Evolutionary conservation across 129 eudicot species (phyloP), one percentile per base, ranked within the genome.

Genomic region (Oenanthe sinensis): DNA sequence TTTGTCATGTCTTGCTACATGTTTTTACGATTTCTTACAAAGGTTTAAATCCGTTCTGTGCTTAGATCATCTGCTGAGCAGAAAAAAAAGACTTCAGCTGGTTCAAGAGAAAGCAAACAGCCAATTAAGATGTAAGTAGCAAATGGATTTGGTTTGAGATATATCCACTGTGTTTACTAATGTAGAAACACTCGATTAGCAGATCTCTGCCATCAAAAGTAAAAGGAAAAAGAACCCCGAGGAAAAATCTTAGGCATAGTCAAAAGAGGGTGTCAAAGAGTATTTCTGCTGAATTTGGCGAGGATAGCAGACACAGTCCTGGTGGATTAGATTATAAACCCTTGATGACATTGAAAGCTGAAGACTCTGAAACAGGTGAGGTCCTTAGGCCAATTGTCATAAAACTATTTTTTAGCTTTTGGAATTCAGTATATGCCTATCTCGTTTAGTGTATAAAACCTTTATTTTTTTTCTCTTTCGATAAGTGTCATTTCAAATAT

Each of bases 151-250:
- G 24, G 19, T 79, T 11, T 30, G 44, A 69, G 71, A 26, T 63
- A 22, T 76, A 50, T 83, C 45, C 72, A 20, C 71, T 43, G 60
- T 50, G 6, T 77, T 73, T 72, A 14, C 78, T 83, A 11, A 77
- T 55, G 68, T 84, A 14, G 44, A 69, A 62, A 55, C 52, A 78
- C 71, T 77, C 80, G 80, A 78, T 80, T 85, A 75, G 77, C 88
- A 89, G 98, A 72, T 86, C 91, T 71, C 81, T 89, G 50, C 63
- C 90, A 36, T 87, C 95, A 55, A 80, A 71, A 75, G 86, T 75
- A 72, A 87, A 85, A 85, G 87, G 91, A 79, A 91, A 93, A 80
- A 85, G 91, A 85, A 88, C 98, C 63, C 97, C 94, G 67, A 81
- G 90, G 81, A 84, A 89, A 80, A 89, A 86, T 79, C 44, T 84